Conservation (phyloP, 192 early-diverging fungal species). For the Chytriomyces hyalinus region DNA sequence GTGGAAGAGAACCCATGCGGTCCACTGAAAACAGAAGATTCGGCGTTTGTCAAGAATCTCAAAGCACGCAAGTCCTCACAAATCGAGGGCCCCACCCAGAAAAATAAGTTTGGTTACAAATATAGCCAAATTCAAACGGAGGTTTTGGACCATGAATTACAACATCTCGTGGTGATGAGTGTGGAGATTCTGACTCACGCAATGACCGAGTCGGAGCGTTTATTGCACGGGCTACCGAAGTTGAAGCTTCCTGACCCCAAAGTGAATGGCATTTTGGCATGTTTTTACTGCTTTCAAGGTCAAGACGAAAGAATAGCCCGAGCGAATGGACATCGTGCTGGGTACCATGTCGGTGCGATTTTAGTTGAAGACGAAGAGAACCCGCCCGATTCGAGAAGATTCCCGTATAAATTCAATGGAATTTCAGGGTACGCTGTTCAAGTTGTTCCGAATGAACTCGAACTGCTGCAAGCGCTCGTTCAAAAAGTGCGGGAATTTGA, state of each 20-base stretch:
- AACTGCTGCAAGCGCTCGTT: conserved; percentile 64
- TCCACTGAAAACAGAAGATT: neutral
- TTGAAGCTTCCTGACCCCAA: conserved; percentile 71
- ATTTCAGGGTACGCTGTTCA: conserved; percentile 42
- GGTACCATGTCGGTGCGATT: conserved; percentile 64
- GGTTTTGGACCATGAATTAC: conserved; percentile 48
- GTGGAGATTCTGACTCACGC: conserved; percentile 66
- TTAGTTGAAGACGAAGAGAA: conserved; percentile 29
- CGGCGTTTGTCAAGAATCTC: neutral
- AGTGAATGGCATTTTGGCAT: conserved; percentile 60
- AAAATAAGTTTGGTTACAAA: conserved; percentile 71
- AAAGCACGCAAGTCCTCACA: conserved; percentile 30
- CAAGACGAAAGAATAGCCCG: conserved; percentile 42
- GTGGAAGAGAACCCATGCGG: conserved; percentile 41
- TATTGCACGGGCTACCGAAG: conserved; percentile 27
- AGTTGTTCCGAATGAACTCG: conserved; percentile 57
- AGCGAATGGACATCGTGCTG: conserved; percentile 46
- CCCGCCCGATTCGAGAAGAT: neutral
- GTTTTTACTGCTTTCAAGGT: conserved; percentile 74
- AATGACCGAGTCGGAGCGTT: conserved; percentile 21
- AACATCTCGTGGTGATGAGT: conserved; percentile 58
- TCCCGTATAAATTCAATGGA: conserved; percentile 8
- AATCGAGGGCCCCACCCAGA: conserved; percentile 69
- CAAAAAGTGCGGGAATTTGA: conserved; percentile 65
- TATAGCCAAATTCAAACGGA: conserved; percentile 59